These are phyloP conservation scores for Heliosperma pusillum DNA, from an alignment of 148 eudicot species.

Conservation along the genomic window DNA sequence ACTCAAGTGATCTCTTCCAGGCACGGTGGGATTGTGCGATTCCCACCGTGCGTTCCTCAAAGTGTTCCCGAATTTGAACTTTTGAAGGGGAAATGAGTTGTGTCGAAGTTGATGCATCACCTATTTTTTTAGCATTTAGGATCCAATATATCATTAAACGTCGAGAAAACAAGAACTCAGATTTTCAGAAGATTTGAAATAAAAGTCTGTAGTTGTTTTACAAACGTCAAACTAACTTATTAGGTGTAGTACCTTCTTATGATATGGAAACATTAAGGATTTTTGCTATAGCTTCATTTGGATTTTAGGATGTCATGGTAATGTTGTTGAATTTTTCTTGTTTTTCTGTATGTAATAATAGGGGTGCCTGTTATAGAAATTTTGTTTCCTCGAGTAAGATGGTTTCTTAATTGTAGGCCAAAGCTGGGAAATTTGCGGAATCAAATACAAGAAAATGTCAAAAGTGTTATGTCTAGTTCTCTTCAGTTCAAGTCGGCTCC, in stretches of 20 bases:
- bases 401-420: slow-evolving; percentile 50
- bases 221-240: background rate
- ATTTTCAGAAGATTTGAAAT: background rate
- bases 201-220: background rate
- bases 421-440: slow-evolving; percentile 54
- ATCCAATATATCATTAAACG: background rate
- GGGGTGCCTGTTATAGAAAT: background rate
- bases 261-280: background rate
- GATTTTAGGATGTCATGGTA: background rate
- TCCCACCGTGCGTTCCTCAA: no score
- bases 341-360: background rate
- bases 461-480: slow-evolving; percentile 64
- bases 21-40: no score
- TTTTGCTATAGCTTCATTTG: background rate
- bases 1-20: no score
- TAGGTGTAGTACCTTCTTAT: background rate
- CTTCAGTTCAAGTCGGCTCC: slow-evolving; percentile 46
- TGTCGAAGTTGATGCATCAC: background rate
- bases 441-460: slow-evolving; percentile 69
- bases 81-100: background rate
- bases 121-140: no score
- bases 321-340: background rate
- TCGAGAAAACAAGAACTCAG: background rate
- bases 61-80: background rate
- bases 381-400: background rate